phyloP scores from a whole-genome alignment of 2,329 filamentous ascomycete species.

The Neofusicoccum parvum region DNA sequence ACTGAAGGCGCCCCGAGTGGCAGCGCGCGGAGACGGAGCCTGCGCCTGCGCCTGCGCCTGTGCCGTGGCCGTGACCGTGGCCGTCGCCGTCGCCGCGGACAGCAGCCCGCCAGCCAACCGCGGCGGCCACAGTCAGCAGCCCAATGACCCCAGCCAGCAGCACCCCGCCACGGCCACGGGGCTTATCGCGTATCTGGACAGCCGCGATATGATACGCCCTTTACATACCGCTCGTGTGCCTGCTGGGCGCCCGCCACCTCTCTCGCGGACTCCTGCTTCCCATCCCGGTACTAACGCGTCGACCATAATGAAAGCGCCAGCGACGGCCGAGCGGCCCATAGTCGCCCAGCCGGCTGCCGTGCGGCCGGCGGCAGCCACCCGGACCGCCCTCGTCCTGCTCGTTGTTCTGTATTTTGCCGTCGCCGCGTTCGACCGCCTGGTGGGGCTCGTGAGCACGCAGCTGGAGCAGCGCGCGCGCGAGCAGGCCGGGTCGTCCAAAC shows the following conservation, averaged over 20 bases:
- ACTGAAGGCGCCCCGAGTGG: neutral
- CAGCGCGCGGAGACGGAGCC: no score
- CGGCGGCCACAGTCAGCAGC: constrained; percentile 5
- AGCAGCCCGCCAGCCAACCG: neutral
- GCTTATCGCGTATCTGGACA: constrained; percentile 4
- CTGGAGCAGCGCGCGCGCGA: constrained; percentile 7
- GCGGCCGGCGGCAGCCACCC: neutral
- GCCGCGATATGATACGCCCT: constrained; percentile 6
- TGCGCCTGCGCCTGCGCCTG: no score
- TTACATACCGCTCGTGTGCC: constrained; percentile 5
- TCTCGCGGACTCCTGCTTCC: neutral
- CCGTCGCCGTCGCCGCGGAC: no score
- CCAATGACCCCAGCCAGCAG: neutral
- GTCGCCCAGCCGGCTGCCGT: neutral
- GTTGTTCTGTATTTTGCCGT: neutral
- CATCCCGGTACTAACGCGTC: neutral
- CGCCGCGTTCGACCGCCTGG: constrained; percentile 6
- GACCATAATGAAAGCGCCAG: constrained; percentile 13
- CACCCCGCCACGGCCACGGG: neutral
- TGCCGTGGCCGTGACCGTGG: no score
- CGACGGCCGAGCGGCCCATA: neutral
- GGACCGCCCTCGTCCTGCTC: neutral
- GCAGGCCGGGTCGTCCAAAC: neutral
- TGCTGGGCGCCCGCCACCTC: neutral
- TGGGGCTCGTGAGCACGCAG: neutral